phyloP scores from a whole-genome alignment of 2,329 filamentous ascomycete genomes.

The Trichoderma citrinoviride region DNA sequence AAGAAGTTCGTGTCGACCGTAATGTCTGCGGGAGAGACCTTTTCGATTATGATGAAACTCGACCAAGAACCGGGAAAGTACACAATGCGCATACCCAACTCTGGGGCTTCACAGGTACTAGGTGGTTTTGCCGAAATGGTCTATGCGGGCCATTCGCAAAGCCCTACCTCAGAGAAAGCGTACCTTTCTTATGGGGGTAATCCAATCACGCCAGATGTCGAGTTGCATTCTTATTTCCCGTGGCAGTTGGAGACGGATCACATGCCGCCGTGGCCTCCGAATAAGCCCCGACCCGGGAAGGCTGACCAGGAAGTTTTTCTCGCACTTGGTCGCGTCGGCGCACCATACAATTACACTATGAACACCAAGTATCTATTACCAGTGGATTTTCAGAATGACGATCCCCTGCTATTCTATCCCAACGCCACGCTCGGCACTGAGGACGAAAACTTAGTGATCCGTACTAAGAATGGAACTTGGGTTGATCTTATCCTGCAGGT shows the following conservation, averaged over 20 bases:
- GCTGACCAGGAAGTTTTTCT: slow-evolving; percentile 48
- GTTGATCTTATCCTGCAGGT: slow-evolving; percentile 54
- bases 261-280: slow-evolving; percentile 46
- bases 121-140: slow-evolving; percentile 41
- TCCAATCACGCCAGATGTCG: neutral
- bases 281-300: slow-evolving; percentile 39
- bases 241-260: slow-evolving; percentile 29
- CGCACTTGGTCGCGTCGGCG: slow-evolving; percentile 40
- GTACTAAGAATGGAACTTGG: slow-evolving; percentile 49
- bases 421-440: slow-evolving; percentile 35
- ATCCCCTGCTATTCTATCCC: slow-evolving; percentile 45
- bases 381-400: slow-evolving; percentile 36
- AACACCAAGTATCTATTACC: slow-evolving; percentile 45
- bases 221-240: slow-evolving; percentile 40
- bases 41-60: slow-evolving; percentile 47
- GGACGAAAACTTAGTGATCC: slow-evolving; percentile 47
- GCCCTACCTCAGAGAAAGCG: slow-evolving; percentile 26
- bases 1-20: slow-evolving; percentile 46
- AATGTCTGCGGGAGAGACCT: slow-evolving; percentile 52
- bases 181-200: slow-evolving; percentile 38
- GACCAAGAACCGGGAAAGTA: slow-evolving; percentile 50
- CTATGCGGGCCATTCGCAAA: neutral
- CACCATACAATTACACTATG: slow-evolving; percentile 53
- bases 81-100: slow-evolving; percentile 53
- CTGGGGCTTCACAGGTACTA: slow-evolving; percentile 54